These are phyloP conservation scores for Aspergillus novoparasiticus DNA, from an alignment of 2,329 filamentous ascomycete genomes.

Conservation along the genomic window DNA sequence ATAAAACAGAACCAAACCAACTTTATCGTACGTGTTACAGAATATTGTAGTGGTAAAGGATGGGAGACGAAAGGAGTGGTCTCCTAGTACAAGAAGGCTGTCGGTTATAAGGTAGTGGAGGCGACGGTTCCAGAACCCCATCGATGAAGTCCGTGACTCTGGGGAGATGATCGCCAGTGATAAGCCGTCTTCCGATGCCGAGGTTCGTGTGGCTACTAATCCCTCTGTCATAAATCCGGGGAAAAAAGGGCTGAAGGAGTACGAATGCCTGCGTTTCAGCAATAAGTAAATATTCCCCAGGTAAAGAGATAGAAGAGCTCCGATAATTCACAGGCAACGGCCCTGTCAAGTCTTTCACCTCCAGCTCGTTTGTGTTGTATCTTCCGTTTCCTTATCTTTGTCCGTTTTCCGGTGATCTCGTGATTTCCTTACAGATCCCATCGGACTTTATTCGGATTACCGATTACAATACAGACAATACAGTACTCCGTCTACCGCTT, in stretches of 20 bases:
- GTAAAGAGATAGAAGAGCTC: background rate
- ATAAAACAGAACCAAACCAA: slow-evolving; percentile 5
- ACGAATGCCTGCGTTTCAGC: background rate
- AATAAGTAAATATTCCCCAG: background rate
- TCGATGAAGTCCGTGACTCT: slow-evolving; percentile 30
- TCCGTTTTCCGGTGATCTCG: background rate
- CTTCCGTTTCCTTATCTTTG: background rate
- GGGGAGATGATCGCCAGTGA: slow-evolving; percentile 32
- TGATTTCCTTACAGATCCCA: background rate
- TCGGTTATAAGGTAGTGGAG: slow-evolving; percentile 18
- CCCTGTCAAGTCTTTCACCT: background rate
- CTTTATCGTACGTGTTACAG: background rate
- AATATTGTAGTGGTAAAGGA: background rate
- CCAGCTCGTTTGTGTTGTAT: background rate
- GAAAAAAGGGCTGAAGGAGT: background rate
- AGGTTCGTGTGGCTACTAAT: slow-evolving; percentile 33
- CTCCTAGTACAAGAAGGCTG: slow-evolving; percentile 2
- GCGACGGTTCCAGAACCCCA: slow-evolving; percentile 35
- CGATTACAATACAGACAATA: background rate
- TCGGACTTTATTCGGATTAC: slow-evolving; percentile 8
- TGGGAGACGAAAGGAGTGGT: background rate
- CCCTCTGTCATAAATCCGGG: slow-evolving; percentile 23
- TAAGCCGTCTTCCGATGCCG: slow-evolving; percentile 38
- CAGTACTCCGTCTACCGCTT: background rate
- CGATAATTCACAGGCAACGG: background rate